These are phyloP conservation scores for Geotrichum australiense DNA, from an alignment of 1,139 yeast genomes.

Conservation along the genomic window DNA sequence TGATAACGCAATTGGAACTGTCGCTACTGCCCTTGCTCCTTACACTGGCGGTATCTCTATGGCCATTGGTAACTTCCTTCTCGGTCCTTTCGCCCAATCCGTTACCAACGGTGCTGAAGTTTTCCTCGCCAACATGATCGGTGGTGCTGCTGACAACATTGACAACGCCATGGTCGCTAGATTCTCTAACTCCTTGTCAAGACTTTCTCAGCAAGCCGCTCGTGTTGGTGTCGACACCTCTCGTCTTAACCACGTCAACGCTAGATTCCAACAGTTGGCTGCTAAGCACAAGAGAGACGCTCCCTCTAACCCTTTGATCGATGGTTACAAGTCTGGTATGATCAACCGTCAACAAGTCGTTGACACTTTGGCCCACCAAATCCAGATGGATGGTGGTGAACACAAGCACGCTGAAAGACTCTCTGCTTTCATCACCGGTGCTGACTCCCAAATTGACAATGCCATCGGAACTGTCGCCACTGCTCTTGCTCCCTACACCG, in stretches of 20 bases:
- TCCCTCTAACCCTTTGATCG: too few relatives aligned
- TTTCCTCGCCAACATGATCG: conserved; percentile 22
- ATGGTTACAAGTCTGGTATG: too few relatives aligned
- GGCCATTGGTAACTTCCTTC: conserved; percentile 20
- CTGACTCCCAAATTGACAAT: too few relatives aligned
- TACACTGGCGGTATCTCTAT: conserved; percentile 22
- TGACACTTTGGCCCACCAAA: conserved; percentile 20
- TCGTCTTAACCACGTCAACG: conserved; percentile 13
- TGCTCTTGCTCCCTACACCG: conserved; percentile 25
- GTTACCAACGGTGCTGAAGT: conserved; percentile 28
- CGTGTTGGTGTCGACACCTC: conserved; percentile 20
- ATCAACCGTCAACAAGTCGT: conserved; percentile 22
- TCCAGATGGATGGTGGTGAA: conserved; percentile 19
- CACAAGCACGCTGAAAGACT: conserved; percentile 18
- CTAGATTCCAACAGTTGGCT: conserved; percentile 14
- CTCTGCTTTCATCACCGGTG: conserved; percentile 10
- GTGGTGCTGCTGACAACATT: conserved; percentile 20
- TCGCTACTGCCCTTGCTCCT: conserved; percentile 22
- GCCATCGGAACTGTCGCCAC: conserved; percentile 10
- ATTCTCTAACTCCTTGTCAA: conserved; percentile 17
- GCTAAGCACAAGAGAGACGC: conserved; percentile 12
- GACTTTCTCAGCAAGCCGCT: conserved; percentile 17
- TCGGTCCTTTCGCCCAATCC: too few relatives aligned
- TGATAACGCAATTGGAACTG: too few relatives aligned
- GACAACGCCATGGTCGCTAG: conserved; percentile 16